These are phyloP conservation scores for Yueomyces sinensis DNA, from an alignment of 805 yeast species.

Conservation along the genomic window DNA sequence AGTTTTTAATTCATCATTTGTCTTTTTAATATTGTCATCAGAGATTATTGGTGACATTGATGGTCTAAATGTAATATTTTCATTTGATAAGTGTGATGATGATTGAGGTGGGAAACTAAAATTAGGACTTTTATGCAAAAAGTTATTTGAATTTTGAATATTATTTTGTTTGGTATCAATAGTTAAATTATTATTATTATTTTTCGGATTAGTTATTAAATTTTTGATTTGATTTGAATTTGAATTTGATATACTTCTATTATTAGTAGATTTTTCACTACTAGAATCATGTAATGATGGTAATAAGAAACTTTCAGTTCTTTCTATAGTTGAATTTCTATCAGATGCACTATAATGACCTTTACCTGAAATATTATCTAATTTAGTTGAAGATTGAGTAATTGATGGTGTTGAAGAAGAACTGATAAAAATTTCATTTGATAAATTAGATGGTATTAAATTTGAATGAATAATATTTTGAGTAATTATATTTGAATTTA, in stretches of 20 bases:
- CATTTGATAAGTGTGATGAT: no score
- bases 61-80: no score
- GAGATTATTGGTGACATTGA: no score
- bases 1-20: no score
- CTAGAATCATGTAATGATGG: constrained; percentile 11
- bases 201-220: background rate
- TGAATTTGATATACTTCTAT: background rate
- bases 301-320: constrained; percentile 20
- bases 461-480: background rate
- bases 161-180: background rate
- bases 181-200: background rate
- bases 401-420: no score
- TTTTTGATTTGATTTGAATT: background rate
- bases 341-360: no score
- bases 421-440: no score
- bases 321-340: no score
- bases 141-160: background rate
- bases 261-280: background rate
- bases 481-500: background rate
- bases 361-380: no score
- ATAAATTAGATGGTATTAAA: background rate
- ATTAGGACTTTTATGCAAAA: background rate
- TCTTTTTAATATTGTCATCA: no score
- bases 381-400: no score
- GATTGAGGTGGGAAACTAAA: no score